These are phyloP conservation scores for Carex littledalei DNA, from an alignment of 176 grass and related monocot species.

Conservation along the genomic window DNA sequence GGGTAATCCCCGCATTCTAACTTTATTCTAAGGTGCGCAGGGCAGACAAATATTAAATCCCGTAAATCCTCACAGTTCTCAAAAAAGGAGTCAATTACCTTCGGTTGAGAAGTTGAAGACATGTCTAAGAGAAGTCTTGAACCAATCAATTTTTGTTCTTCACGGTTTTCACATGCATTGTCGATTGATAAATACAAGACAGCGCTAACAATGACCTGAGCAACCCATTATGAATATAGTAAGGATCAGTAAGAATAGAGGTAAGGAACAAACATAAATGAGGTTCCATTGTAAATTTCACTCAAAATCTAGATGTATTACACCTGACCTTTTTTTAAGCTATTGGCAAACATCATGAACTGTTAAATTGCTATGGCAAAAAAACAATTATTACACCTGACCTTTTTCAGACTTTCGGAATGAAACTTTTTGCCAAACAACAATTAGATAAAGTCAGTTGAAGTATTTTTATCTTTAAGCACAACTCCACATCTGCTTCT, in stretches of 20 bases:
- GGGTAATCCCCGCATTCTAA: conserved; percentile 70
- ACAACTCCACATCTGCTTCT: not conserved
- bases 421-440: not conserved
- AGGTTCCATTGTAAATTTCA: not conserved
- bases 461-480: not conserved
- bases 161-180: not conserved
- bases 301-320: not conserved
- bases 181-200: conserved; percentile 53
- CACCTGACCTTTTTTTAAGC: not conserved
- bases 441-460: not conserved
- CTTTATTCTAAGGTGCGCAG: conserved; percentile 52
- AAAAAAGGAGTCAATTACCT: conserved; percentile 38
- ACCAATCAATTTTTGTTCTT: conserved; percentile 27
- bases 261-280: not conserved
- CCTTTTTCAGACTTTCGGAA: not conserved
- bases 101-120: not conserved
- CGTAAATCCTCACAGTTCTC: conserved; percentile 25
- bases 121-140: conserved; percentile 33
- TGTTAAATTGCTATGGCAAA: not conserved
- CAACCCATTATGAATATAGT: not conserved
- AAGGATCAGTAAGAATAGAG: not conserved
- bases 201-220: conserved; percentile 63
- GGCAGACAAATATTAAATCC: conserved; percentile 47
- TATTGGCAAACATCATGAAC: not conserved
- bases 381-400: not conserved